Percentiles rank a stretch among this genome's conserved stretches.
These are phyloP conservation scores for Cercospora zeae-maydis DNA, from an alignment of 2,329 filamentous ascomycete genomes.

Conservation along the genomic window DNA sequence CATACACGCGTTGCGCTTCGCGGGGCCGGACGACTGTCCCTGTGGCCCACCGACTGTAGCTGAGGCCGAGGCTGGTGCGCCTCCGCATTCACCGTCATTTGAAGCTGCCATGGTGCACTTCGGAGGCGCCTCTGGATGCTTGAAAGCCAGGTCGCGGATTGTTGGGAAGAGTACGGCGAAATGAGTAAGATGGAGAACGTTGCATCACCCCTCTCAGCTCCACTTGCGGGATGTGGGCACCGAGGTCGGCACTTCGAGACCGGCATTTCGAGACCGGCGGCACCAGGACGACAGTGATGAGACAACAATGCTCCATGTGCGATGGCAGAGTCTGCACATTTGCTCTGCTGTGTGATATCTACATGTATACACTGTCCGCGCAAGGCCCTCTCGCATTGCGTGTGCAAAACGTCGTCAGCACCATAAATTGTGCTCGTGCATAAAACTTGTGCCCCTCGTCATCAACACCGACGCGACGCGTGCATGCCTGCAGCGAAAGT, in stretches of 20 bases:
- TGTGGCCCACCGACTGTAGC: constrained; percentile 16
- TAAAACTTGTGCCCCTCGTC: not conserved
- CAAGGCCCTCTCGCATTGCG: not conserved
- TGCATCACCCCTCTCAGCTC: not conserved
- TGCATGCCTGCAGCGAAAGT: not conserved
- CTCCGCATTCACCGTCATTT: not conserved
- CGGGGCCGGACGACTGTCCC: not conserved
- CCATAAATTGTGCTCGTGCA: not conserved
- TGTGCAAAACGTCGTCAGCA: not conserved
- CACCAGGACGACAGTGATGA: not conserved
- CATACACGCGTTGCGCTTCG: constrained; percentile 38
- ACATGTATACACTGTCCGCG: not conserved
- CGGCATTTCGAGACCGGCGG: not conserved
- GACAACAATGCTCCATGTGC: not conserved
- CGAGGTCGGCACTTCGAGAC: constrained; percentile 1
- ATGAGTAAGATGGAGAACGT: constrained; percentile 3
- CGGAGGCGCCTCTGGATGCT: not conserved
- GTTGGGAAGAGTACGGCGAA: not conserved
- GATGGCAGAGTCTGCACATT: not conserved
- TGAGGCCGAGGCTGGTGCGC: constrained; percentile 18
- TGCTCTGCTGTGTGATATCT: not conserved
- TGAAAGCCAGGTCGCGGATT: not conserved
- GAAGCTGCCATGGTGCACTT: not conserved
- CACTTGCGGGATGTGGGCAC: not conserved
- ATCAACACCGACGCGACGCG: not conserved